Percentiles rank a stretch among this genome's conserved stretches.
Conservation (phyloP, 2,329 filamentous ascomycete species). For the Ciborinia camelliae region DNA sequence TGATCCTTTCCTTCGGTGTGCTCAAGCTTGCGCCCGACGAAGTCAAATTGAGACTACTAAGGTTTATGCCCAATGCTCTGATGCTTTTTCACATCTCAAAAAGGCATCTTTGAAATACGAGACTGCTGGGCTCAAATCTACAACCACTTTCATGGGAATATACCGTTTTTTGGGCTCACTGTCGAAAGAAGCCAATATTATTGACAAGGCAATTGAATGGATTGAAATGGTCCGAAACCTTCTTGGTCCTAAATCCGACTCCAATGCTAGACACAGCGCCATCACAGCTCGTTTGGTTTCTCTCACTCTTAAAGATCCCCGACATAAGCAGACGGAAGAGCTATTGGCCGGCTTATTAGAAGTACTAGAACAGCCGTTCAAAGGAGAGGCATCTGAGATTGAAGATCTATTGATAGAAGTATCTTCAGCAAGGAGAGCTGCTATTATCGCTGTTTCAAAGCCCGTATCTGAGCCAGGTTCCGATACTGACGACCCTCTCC, state of each 20-base stretch:
- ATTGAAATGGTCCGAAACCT: constrained; percentile 43
- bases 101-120: constrained; percentile 24
- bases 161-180: constrained; percentile 52
- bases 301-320: constrained; percentile 48
- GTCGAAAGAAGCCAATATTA: constrained; percentile 45
- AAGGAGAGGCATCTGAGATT: constrained; percentile 56
- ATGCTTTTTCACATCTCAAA: constrained; percentile 28
- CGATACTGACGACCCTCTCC: constrained; percentile 13
- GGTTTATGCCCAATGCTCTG: constrained; percentile 28
- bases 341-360: constrained; percentile 50
- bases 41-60: constrained; percentile 26
- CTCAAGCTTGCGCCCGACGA: constrained; percentile 59
- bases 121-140: constrained; percentile 23
- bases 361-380: constrained; percentile 55
- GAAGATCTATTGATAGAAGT: constrained; percentile 59
- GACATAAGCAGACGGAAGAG: constrained; percentile 41
- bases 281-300: constrained; percentile 54
- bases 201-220: constrained; percentile 55
- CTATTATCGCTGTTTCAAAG: constrained; percentile 39
- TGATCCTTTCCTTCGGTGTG: constrained; percentile 61
- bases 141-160: constrained; percentile 29
- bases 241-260: constrained; percentile 28
- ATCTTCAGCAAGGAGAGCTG: constrained; percentile 52
- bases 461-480: background rate
- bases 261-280: constrained; percentile 43